A percentile compares a stretch with the other conserved stretches of the same genome.
These are phyloP conservation scores for Debaryomyces prosopidis DNA, from an alignment of 805 yeast genomes.

Conservation along the genomic window DNA sequence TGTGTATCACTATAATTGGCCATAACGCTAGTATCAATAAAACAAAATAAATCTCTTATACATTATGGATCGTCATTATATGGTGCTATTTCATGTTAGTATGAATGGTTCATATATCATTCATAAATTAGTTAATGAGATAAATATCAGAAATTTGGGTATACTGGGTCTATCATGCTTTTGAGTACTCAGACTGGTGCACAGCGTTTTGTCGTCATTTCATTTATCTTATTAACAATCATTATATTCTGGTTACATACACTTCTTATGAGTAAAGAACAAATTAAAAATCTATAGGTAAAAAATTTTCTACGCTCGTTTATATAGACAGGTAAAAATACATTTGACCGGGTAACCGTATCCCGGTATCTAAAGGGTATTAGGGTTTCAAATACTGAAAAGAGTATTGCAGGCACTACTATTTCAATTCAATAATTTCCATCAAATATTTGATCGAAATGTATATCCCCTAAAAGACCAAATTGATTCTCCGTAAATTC, in stretches of 20 bases:
- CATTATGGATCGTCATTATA: too few species aligned
- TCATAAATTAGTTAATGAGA: not conserved
- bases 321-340: too few species aligned
- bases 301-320: not conserved
- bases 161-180: constrained; percentile 46
- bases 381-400: not conserved
- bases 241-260: not conserved
- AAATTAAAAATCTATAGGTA: not conserved
- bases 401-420: not conserved
- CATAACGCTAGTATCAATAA: too few species aligned
- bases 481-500: not conserved
- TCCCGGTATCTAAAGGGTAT: not conserved
- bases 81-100: too few species aligned
- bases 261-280: not conserved
- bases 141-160: constrained; percentile 46
- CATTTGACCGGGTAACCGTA: not conserved
- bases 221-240: not conserved
- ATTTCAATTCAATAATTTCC: not conserved
- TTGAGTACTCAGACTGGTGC: constrained; percentile 54
- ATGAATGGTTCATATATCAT: too few species aligned
- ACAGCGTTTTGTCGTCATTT: constrained; percentile 51
- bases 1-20: too few species aligned
- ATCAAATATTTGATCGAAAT: not conserved
- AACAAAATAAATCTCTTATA: too few species aligned
- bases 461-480: not conserved